Percentiles rank a stretch among this genome's conserved stretches.
Evolutionary conservation across 768 basidiomycete genomes (phyloP).

Genomic region (Termitomyces sp.): DNA sequence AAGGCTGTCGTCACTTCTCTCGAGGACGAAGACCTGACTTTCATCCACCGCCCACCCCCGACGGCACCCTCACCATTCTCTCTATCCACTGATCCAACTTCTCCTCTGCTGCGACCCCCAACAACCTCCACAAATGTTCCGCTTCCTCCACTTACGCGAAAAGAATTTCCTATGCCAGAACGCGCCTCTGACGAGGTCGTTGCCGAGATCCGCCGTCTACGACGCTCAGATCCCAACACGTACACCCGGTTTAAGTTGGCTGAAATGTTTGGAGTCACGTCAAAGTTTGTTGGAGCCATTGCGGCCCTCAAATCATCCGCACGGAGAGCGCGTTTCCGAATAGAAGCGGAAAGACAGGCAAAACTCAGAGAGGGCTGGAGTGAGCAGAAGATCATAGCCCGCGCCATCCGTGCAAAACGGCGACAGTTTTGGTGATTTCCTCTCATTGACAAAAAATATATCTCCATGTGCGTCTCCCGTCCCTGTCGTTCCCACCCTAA

Average conservation of each 20-base stretch:
- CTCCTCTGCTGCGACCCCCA: constrained; percentile 56
- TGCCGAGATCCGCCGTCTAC: constrained; percentile 51
- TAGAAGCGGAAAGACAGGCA: constrained; percentile 29
- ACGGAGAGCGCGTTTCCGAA: constrained; percentile 35
- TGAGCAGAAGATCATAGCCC: constrained; percentile 55
- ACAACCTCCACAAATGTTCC: constrained; percentile 21
- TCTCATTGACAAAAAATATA: constrained; percentile 2
- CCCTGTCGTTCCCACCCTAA: background rate
- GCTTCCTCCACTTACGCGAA: constrained; percentile 44
- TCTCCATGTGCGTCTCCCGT: constrained; percentile 4
- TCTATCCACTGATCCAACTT: constrained; percentile 61
- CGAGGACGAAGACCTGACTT: constrained; percentile 56
- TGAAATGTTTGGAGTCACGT: constrained; percentile 68
- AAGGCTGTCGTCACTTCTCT: constrained; percentile 46
- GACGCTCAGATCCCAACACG: constrained; percentile 47
- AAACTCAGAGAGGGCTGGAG: constrained; percentile 63
- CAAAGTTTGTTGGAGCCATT: constrained; percentile 57
- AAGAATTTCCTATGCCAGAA: constrained; percentile 21
- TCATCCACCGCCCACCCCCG: constrained; percentile 83
- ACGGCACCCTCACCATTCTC: constrained; percentile 71
- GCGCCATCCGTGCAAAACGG: constrained; percentile 63
- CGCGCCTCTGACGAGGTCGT: constrained; percentile 50
- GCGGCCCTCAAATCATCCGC: constrained; percentile 55
- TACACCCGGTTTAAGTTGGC: constrained; percentile 69
- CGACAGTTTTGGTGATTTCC: constrained; percentile 63